Percentiles rank a stretch among this genome's conserved stretches.
Evolutionary conservation across 345 rosid genomes (phyloP).

Genomic region (Brassica nigra): DNA sequence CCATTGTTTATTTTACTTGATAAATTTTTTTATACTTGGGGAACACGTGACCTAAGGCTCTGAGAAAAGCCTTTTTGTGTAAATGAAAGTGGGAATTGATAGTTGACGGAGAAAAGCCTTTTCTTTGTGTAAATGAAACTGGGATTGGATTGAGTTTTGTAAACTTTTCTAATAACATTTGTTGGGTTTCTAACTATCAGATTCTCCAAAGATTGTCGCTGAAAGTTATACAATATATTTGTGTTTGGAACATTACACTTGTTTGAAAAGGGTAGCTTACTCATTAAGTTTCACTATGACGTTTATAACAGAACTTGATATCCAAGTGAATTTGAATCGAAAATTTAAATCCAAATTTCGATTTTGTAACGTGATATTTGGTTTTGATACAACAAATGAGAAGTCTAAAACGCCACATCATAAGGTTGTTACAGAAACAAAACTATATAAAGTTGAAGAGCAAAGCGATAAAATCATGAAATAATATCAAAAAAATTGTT

Average conservation of each 20-base stretch:
- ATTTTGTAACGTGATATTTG: background rate
- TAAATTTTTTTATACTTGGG: constrained; percentile 31
- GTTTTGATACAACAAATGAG: too few relatives aligned
- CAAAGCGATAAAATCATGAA: too few relatives aligned
- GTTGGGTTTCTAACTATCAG: constrained; percentile 18
- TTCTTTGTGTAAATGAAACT: constrained; percentile 38
- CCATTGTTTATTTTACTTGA: constrained; percentile 20
- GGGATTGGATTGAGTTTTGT: constrained; percentile 21
- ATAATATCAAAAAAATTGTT: too few relatives aligned
- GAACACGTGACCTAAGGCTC: constrained; percentile 24
- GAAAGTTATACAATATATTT: constrained; percentile 1
- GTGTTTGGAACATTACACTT: background rate
- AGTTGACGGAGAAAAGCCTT: background rate
- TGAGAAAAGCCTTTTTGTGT: background rate
- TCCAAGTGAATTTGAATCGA: background rate
- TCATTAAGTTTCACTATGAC: background rate
- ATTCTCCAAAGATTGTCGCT: background rate
- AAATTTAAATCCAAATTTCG: background rate
- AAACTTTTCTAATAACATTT: constrained; percentile 16
- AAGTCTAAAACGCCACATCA: too few relatives aligned
- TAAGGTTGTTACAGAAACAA: too few relatives aligned
- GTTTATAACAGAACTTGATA: background rate
- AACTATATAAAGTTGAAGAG: too few relatives aligned
- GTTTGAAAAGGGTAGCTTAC: background rate
- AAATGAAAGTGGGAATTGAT: background rate